Percentiles rank a stretch among this genome's conserved stretches.
Conservation (phyloP, 257 asterid genomes). For the Voacanga thouarsii region DNA sequence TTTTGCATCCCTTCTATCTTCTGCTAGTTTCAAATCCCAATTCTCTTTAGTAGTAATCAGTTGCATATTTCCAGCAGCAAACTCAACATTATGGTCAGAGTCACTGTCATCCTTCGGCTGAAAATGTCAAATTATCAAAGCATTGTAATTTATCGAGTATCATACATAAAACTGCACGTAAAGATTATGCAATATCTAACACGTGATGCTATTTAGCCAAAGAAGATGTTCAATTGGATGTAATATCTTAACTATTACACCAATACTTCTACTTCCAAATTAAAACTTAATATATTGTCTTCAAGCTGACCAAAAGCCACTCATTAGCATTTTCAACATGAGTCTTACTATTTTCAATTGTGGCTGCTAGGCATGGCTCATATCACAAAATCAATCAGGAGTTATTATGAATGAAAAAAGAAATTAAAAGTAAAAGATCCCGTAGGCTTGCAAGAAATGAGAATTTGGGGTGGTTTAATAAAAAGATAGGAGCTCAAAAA, state of each 20-base stretch:
- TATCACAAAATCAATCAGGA: background rate
- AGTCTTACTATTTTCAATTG: background rate
- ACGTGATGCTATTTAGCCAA: background rate
- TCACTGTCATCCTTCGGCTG: constrained; percentile 44
- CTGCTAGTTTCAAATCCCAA: constrained; percentile 78
- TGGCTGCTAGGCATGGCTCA: background rate
- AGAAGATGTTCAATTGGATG: background rate
- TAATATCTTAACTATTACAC: background rate
- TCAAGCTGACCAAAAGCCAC: background rate
- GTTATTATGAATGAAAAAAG: background rate
- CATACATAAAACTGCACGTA: background rate
- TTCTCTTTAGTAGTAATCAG: constrained; percentile 68
- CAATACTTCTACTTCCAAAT: background rate
- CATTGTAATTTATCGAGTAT: background rate
- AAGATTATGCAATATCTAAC: background rate
- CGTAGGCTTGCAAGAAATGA: background rate
- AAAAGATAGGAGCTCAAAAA: background rate
- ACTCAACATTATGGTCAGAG: constrained; percentile 49
- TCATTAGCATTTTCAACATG: background rate
- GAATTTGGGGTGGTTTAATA: background rate
- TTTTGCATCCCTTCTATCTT: constrained; percentile 62
- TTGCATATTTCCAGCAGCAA: constrained; percentile 84
- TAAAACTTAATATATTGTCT: background rate
- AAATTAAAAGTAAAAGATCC: background rate
- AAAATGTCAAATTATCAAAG: constrained; percentile 7